phyloP scores from a whole-genome alignment of 306 rosid species.

The Mimosa bimucronata region DNA sequence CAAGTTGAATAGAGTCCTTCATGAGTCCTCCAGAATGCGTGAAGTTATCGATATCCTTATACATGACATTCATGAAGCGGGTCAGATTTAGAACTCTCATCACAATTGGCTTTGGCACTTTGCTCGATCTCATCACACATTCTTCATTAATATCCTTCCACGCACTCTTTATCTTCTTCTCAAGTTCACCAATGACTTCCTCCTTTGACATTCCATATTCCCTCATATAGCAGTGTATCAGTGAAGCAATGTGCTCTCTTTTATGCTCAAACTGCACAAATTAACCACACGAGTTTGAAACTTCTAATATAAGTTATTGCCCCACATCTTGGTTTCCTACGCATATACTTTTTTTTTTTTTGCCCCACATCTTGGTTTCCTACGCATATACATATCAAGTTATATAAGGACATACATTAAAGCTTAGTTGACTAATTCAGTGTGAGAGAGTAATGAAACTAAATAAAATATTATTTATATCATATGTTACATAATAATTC shows the following conservation, averaged over 20 bases:
- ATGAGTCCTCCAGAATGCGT: conserved; percentile 8
- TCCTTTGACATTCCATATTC: conserved; percentile 22
- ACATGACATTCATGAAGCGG: conserved; percentile 1
- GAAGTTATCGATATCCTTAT: conserved; percentile 16
- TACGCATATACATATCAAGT: too few species aligned
- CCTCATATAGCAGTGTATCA: conserved; percentile 32
- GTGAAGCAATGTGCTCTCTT: conserved; percentile 13
- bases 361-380: too few species aligned
- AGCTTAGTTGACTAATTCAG: too few species aligned
- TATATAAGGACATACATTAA: too few species aligned
- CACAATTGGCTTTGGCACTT: not conserved
- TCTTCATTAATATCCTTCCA: conserved; percentile 21
- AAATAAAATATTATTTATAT: too few species aligned
- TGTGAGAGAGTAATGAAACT: too few species aligned
- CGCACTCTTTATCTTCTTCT: not conserved
- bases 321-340: not conserved
- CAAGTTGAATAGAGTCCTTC: not conserved
- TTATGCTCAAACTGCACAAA: conserved; percentile 16
- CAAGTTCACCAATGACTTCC: conserved; percentile 20
- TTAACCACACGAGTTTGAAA: not conserved
- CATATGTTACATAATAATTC: too few species aligned
- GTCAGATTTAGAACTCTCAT: not conserved
- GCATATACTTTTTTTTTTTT: too few species aligned
- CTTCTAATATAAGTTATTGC: not conserved
- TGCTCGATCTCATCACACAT: not conserved